These are phyloP conservation scores for Termitomyces heimii DNA, from an alignment of 768 basidiomycete genomes.

Conservation along the genomic window DNA sequence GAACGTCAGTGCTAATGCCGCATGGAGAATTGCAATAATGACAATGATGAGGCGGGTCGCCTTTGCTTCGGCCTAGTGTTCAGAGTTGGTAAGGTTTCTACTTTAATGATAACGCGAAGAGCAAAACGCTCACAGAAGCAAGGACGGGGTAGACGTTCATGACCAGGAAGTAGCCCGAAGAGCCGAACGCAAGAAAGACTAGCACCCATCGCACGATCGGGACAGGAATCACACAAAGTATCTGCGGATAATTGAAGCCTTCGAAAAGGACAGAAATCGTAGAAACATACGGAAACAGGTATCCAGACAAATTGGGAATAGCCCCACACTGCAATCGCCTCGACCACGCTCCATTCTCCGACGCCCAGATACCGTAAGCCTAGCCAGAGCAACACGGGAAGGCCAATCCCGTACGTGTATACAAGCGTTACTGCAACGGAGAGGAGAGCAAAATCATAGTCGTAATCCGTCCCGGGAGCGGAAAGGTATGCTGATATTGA, in stretches of 20 bases:
- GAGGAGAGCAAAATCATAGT: slow-evolving; percentile 84
- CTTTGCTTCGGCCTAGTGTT: slow-evolving; percentile 73
- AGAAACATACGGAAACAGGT: slow-evolving; percentile 63
- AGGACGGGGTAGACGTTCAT: slow-evolving; percentile 88
- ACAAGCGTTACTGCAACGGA: slow-evolving; percentile 79
- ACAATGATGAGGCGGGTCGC: slow-evolving; percentile 81
- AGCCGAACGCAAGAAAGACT: slow-evolving; percentile 60
- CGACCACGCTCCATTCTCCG: slow-evolving; percentile 84
- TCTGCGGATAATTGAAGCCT: slow-evolving; percentile 27
- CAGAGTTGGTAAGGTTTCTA: not conserved
- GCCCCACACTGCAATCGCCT: slow-evolving; percentile 77
- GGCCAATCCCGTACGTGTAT: slow-evolving; percentile 80
- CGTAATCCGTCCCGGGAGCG: slow-evolving; percentile 44
- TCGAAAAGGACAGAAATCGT: not conserved
- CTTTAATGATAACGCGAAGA: not conserved
- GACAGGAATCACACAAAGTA: slow-evolving; percentile 83
- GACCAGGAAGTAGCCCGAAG: slow-evolving; percentile 86
- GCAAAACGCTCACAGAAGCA: slow-evolving; percentile 52
- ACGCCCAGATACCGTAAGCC: slow-evolving; percentile 82
- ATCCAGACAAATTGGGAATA: slow-evolving; percentile 87
- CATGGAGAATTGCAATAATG: slow-evolving; percentile 68
- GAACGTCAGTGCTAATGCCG: slow-evolving; percentile 77
- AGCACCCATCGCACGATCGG: slow-evolving; percentile 80
- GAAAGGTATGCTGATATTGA: slow-evolving; percentile 87
- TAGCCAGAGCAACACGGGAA: slow-evolving; percentile 83